Evolutionary conservation across 345 rosid species (phyloP).

Genomic region (Acer negundo): DNA sequence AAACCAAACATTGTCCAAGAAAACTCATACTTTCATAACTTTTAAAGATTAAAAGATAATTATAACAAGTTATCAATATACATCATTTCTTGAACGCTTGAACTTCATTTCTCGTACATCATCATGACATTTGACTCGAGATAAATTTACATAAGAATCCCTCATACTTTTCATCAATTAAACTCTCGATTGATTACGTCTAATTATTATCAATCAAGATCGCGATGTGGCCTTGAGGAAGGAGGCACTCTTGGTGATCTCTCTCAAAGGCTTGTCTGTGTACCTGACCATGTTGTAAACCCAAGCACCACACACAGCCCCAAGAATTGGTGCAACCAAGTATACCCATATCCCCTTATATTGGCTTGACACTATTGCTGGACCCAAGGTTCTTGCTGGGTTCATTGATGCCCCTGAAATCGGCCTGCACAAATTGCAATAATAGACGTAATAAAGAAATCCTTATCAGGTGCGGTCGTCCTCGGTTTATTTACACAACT

Average conservation of each 20-base stretch:
- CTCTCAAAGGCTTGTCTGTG: slow-evolving; percentile 78
- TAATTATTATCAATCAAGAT: not conserved
- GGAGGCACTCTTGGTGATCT: slow-evolving; percentile 60
- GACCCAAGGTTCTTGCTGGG: slow-evolving; percentile 89
- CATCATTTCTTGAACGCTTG: too few species aligned
- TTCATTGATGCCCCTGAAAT: slow-evolving; percentile 90
- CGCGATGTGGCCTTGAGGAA: slow-evolving; percentile 34
- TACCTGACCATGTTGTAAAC: slow-evolving; percentile 68
- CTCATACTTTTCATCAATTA: not conserved
- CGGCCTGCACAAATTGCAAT: slow-evolving; percentile 41
- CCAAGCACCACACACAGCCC: slow-evolving; percentile 79
- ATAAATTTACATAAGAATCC: not conserved
- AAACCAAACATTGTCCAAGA: too few species aligned
- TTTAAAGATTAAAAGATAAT: too few species aligned
- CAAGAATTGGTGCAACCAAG: slow-evolving; percentile 55
- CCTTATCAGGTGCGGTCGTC: too few species aligned
- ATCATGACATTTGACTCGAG: too few species aligned
- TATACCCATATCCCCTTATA: slow-evolving; percentile 78
- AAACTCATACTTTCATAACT: too few species aligned
- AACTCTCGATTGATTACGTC: not conserved
- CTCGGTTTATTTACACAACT: too few species aligned
- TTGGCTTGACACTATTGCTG: slow-evolving; percentile 62
- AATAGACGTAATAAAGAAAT: too few species aligned
- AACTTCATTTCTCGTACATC: too few species aligned
- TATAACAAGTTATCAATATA: too few species aligned